These are phyloP conservation scores for Polysphondylium violaceum DNA, from an alignment of 78 protist genomes.

Conservation along the genomic window DNA sequence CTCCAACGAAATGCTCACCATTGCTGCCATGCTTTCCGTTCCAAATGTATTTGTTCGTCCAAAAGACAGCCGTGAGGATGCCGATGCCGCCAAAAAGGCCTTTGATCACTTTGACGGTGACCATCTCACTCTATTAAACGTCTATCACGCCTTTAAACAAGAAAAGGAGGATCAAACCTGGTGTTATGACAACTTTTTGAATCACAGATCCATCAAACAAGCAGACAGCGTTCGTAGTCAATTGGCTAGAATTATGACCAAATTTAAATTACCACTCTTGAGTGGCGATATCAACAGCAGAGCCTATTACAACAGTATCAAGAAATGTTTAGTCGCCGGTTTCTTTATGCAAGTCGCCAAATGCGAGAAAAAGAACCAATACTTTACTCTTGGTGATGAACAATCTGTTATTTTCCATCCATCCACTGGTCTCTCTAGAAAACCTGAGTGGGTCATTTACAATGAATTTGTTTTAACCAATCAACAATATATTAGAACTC, in stretches of 20 bases:
- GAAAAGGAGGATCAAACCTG: constrained; percentile 50
- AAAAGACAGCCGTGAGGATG: constrained; percentile 83
- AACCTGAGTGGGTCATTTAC: constrained; percentile 98
- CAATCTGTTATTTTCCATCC: constrained; percentile 97
- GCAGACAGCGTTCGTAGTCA: constrained; percentile 97
- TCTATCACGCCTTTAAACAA: constrained; percentile 95
- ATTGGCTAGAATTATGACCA: constrained; percentile 90
- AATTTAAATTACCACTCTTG: constrained; percentile 69
- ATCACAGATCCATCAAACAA: constrained; percentile 90
- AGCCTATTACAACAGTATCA: constrained; percentile 93
- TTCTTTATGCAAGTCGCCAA: constrained; percentile 99
- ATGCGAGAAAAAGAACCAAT: constrained; percentile 95
- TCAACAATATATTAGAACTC: constrained; percentile 96
- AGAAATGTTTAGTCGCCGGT: constrained; percentile 93
- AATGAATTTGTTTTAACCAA: constrained; percentile 98
- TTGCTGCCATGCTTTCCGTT: constrained; percentile 95
- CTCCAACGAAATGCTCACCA: constrained; percentile 94
- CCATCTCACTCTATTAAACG: constrained; percentile 98
- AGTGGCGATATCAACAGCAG: constrained; percentile 61
- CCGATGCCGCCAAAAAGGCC: constrained; percentile 90
- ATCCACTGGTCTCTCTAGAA: constrained; percentile 90
- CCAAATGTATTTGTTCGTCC: constrained; percentile 96
- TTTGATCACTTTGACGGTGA: constrained; percentile 99
- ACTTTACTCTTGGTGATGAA: constrained; percentile 97
- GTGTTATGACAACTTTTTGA: constrained; percentile 94